Base-by-base conservation (phyloP, 352 stramenopile species). In the Phytophthora pini region DNA sequence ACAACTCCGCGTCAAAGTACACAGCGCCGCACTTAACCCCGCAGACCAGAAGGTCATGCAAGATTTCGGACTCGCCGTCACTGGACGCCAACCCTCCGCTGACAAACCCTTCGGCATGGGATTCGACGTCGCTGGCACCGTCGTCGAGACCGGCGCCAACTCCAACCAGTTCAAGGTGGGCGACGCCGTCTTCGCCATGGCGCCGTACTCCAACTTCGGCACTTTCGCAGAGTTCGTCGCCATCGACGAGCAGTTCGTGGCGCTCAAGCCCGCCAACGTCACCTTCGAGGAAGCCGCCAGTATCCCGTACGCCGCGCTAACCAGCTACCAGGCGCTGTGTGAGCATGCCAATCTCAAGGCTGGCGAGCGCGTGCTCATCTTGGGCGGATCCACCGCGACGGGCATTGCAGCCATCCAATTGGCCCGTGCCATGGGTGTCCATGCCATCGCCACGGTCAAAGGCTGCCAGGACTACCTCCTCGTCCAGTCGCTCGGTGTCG, bases 1-100 rank as follows among this genome's bases (percentile, higher is more conserved):
- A 22, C 66, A 90, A 62, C 56, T 90, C 1, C 61, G 82, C 41
- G 68, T 93, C 57, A 77, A 87, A 55, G 79, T 93, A 6, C 72
- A 65, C 46, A 74, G 62, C 12, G 76, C 82, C 0, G 74, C 73
- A 5, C 64, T 90, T 17, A 93, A 93, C 68, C 79, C 82, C 4
- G 62, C 87, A 5, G 82, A 93, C 59, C 84, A 80, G 57, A 84
- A 77, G 55, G 6, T 90, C 13, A 55, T 79, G 7, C 62, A 79
- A 36, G n/a, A 45, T 13, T 13, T 53, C n/a, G 65, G 73, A 2
- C 27, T 66, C 3, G 32, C 48, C 2, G 61, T 82, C 13, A 22
- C 44, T 7, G 59, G 56, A 22, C 61, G 62, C 29, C 38, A 56
- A 11, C 72, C 72, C 7, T 68, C 65, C 2, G 15, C 15, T 0